Evolutionary conservation across 2,329 filamentous ascomycete genomes (phyloP).

Genomic region (Pyrenophora tritici-repentis): DNA sequence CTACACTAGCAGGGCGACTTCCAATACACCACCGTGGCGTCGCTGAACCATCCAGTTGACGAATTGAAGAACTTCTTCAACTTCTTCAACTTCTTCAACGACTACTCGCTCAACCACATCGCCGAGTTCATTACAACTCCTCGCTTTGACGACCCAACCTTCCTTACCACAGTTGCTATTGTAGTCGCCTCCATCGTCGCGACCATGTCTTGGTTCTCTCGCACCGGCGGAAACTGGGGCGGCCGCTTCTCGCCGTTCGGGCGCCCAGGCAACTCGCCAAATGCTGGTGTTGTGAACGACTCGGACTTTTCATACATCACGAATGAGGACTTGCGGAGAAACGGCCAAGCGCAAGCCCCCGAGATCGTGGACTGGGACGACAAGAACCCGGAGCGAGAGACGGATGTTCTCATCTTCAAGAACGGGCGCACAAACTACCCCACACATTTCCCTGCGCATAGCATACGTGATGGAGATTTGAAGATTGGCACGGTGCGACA

Average conservation of each 20-base stretch:
- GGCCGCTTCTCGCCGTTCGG: conserved; percentile 58
- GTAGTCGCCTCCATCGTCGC: conserved; percentile 49
- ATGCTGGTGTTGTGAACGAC: conserved; percentile 66
- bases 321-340: conserved; percentile 67
- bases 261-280: conserved; percentile 46
- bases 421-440: conserved; percentile 69
- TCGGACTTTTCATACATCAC: conserved; percentile 83
- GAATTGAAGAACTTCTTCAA: conserved; percentile 46
- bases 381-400: conserved; percentile 57
- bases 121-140: conserved; percentile 35
- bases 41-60: conserved; percentile 37
- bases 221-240: conserved; percentile 48
- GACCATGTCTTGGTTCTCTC: conserved; percentile 56
- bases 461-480: conserved; percentile 75
- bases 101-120: conserved; percentile 34
- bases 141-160: conserved; percentile 40
- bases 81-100: conserved; percentile 42
- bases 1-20: conserved; percentile 19
- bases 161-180: conserved; percentile 40
- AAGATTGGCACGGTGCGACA: conserved; percentile 68
- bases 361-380: conserved; percentile 48
- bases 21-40: conserved; percentile 43
- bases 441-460: conserved; percentile 74
- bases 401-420: conserved; percentile 73
- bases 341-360: conserved; percentile 49